These are phyloP conservation scores for Verticillium longisporum DNA, from an alignment of 2,329 filamentous ascomycete genomes.

Conservation along the genomic window DNA sequence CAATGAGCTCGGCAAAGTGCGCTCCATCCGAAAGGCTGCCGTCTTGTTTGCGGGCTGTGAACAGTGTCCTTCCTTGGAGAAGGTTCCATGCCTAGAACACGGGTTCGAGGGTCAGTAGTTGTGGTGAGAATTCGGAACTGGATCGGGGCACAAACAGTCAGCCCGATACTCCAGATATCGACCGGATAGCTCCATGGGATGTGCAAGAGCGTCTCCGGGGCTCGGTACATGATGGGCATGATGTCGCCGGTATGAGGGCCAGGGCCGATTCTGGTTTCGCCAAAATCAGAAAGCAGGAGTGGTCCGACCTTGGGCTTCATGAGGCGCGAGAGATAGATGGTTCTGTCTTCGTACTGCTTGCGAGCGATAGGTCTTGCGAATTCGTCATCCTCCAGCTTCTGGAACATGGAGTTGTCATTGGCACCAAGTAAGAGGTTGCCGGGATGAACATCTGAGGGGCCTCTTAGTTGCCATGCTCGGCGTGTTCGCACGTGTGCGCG, in stretches of 20 bases:
- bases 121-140: background rate
- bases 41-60: constrained; percentile 13
- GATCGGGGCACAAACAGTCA: constrained; percentile 11
- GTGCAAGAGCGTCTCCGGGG: constrained; percentile 16
- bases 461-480: constrained; percentile 2
- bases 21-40: constrained; percentile 14
- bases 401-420: constrained; percentile 9
- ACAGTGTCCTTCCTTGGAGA: constrained; percentile 10
- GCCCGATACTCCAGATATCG: constrained; percentile 20
- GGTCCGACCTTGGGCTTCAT: constrained; percentile 16
- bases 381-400: constrained; percentile 15
- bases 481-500: background rate
- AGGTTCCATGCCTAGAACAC: constrained; percentile 16
- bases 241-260: constrained; percentile 18
- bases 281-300: constrained; percentile 21
- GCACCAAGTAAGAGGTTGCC: constrained; percentile 21
- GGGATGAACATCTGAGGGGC: constrained; percentile 2
- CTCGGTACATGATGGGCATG: constrained; percentile 18
- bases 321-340: constrained; percentile 18
- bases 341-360: constrained; percentile 12
- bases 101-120: background rate
- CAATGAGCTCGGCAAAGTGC: too few relatives aligned
- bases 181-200: constrained; percentile 17
- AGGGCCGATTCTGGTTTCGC: constrained; percentile 16
- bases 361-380: constrained; percentile 14